Base-by-base conservation (phyloP, 2,329 filamentous ascomycete species). In the Scleromitrula shiraiana region DNA sequence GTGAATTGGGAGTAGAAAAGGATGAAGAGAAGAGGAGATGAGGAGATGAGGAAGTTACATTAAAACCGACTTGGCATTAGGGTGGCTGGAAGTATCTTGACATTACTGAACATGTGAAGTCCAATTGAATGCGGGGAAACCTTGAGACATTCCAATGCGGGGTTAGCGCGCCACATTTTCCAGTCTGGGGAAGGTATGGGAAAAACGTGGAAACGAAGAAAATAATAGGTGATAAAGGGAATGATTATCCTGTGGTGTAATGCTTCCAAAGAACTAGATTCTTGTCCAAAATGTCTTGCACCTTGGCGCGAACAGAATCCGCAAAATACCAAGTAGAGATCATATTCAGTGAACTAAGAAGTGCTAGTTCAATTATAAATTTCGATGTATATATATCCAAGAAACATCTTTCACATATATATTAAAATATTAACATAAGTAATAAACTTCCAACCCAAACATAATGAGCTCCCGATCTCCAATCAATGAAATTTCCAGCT, bases 391-490 rank as follows among this genome's bases (percentile, higher is more conserved):
- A 15, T 32, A 32, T 15, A 7, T 15, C 15, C 29, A 4, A 4
- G 9, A 17, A 8, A 33, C n/a, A 33, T 4, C n/a, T 15, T 7
- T 1, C 15, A n/a, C 7, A n/a, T n/a, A 15, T 4, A 41, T 32
- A 32, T 41, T 52, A 68, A 7, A 65, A n/a, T n/a, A 61, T 40
- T 51, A 66, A 44, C 46, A 62, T 62, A 36, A 64, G 57, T 22
- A 55, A 49, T 39, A 68, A 46, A 20, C 56, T 62, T n/a, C 62
- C 46, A 24, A 66, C 53, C 41, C 65, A 64, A 7, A 69, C 24
- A 59, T 63, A 67, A 47, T 61, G 51, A 12, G 60, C 57, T 5
- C 58, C 61, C n/a, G 60, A 56, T 49, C 56, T 59, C 65, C 64
- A 69, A 48, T 54, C 54, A 35, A 69, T 44, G 12, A 59, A 50